These are phyloP conservation scores for Pestalotiopsis sp. DNA, from an alignment of 2,329 filamentous ascomycete species.

Conservation along the genomic window DNA sequence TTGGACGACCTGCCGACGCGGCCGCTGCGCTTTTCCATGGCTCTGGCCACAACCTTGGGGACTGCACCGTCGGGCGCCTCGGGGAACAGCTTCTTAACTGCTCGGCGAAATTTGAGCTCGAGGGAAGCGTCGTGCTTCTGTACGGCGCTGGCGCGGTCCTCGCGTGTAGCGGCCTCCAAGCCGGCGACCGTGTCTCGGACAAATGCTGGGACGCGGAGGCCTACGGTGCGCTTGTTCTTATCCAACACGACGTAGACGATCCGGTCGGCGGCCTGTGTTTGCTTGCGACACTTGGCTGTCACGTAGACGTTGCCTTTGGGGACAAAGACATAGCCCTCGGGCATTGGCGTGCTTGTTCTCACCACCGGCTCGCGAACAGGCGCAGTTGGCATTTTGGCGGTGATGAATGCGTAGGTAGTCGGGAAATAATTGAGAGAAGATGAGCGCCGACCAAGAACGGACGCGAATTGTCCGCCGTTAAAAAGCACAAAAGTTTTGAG, in stretches of 20 bases:
- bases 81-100: slow-evolving; percentile 42
- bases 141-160: slow-evolving; percentile 34
- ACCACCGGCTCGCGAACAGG: slow-evolving; percentile 24
- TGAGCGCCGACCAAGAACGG: neutral
- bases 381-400: neutral
- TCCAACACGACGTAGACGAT: slow-evolving; percentile 40
- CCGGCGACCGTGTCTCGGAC: slow-evolving; percentile 32
- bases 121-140: slow-evolving; percentile 36
- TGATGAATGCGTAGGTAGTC: too few species aligned
- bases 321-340: slow-evolving; percentile 43
- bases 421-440: too few species aligned
- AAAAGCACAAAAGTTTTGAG: neutral
- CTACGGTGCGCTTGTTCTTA: slow-evolving; percentile 27
- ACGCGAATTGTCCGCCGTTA: neutral
- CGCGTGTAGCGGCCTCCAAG: slow-evolving; percentile 26
- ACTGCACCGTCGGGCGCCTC: slow-evolving; percentile 38
- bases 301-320: slow-evolving; percentile 45
- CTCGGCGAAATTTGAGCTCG: slow-evolving; percentile 33
- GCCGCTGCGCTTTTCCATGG: slow-evolving; percentile 47
- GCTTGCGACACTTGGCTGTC: slow-evolving; percentile 42
- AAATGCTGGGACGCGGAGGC: slow-evolving; percentile 41
- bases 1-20: slow-evolving; percentile 49
- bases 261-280: slow-evolving; percentile 34
- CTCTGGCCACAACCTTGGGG: slow-evolving; percentile 38
- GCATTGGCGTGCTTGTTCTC: slow-evolving; percentile 32